Percentiles rank a stretch among this genome's conserved stretches.
Evolutionary conservation across 1,139 yeast species (phyloP).

Genomic region (Scheffersomyces cryptocercus): DNA sequence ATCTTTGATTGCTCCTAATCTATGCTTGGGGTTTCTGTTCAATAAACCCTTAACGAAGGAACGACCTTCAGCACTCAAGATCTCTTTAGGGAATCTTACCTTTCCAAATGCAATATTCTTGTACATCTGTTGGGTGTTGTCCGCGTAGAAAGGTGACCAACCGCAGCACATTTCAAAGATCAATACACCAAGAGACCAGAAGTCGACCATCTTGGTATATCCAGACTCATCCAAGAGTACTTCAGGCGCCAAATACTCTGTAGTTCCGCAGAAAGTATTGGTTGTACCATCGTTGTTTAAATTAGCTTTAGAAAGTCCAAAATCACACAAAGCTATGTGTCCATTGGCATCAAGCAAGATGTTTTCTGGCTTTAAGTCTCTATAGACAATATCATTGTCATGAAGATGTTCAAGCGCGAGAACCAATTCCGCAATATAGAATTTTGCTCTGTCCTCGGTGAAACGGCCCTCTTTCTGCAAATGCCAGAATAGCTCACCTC

Average conservation of each 20-base stretch:
- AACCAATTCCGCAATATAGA: conserved; percentile 93
- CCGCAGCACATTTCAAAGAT: conserved; percentile 95
- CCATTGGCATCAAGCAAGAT: conserved; percentile 94
- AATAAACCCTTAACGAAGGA: conserved; percentile 91
- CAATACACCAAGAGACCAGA: conserved; percentile 81
- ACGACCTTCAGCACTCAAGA: conserved; percentile 86
- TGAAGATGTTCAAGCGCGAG: conserved; percentile 90
- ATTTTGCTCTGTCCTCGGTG: conserved; percentile 88
- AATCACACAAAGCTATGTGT: conserved; percentile 94
- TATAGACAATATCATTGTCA: conserved; percentile 88
- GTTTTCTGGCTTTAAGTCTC: conserved; percentile 95
- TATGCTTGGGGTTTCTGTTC: conserved; percentile 92
- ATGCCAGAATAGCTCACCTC: conserved; percentile 98
- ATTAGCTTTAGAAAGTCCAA: conserved; percentile 94
- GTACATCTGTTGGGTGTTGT: conserved; percentile 97
- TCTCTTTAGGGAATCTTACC: conserved; percentile 94
- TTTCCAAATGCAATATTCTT: conserved; percentile 97
- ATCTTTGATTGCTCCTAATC: conserved; percentile 88
- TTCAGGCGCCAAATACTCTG: conserved; percentile 87
- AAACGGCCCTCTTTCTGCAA: conserved; percentile 94
- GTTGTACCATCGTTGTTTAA: conserved; percentile 87
- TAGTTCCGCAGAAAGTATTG: conserved; percentile 96
- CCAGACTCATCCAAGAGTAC: conserved; percentile 80
- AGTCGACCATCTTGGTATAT: conserved; percentile 84
- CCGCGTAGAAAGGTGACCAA: conserved; percentile 99